Evolutionary conservation across 495 filamentous ascomycete genomes (phyloP), one percentile per base, ranked within the genome.

Genomic region (Penicillium canescens): DNA sequence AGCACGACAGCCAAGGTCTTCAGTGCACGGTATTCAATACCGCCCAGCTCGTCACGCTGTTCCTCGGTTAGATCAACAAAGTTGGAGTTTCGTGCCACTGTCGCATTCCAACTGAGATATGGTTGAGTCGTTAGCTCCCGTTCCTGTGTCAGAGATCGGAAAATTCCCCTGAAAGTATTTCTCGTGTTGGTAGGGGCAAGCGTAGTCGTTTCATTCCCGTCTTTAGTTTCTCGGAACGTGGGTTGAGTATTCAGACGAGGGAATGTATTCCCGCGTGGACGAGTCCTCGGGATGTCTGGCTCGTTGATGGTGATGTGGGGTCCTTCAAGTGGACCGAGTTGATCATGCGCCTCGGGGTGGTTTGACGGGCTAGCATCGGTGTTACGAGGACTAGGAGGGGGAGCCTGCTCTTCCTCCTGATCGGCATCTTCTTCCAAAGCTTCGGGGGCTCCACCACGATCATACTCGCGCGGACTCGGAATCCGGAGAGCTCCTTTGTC

Each of bases 71-170:
- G 71, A 66, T 92, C 89, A 6, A 94, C 78, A 57, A 98, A 98
- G 14, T 87, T 85, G 24, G 92, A 96, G 65, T 98, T 98, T 37
- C 94, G 81, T 14, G 89, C 94, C 35, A 96, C 76, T 0, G 94
- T 98, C 5, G 94, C 90, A 66, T 92, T 84, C 85, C 90, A 98
- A 66, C 90, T 96, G 20, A 98, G 79, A 67, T 98, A 98, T 0
- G 94, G 92, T 64, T 82, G 76, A 20, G 86, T 87, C 21, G 76
- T 49, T 7, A 66, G 72, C 6, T 76, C 76, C 42, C 63, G 62
- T 49, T 80, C 71, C 46, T 78, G 63, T 0, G 74, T 77, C 31
- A 76, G 33, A 16, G 73, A 73, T 13, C 74, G 64, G 33, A 71
- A 65, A 16, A 77, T 58, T 3, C 65, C 66, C 28, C 40, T 64